Base-by-base conservation (phyloP, 2,329 filamentous ascomycete genomes). In the Sporothrix variecibatus region DNA sequence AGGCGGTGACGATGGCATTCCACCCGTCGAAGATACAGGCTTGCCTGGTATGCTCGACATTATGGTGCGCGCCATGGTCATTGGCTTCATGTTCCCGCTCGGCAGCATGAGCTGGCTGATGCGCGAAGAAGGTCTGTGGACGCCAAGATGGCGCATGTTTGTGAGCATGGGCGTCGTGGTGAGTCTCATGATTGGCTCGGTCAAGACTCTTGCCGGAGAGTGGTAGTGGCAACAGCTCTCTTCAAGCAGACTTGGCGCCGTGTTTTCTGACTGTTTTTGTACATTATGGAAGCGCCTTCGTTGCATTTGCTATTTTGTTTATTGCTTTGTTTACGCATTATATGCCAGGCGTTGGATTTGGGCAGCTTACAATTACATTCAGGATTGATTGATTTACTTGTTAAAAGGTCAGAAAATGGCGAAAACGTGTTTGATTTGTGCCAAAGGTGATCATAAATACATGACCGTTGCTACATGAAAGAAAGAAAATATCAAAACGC, bases 71-170 rank as follows among this genome's bases (percentile, higher is more conserved):
- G 96, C 95, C 4, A 94, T 96, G 82, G 85, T 97, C 75, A 93
- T 96, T 79, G 96, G 96, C 0, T 99, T 98, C 85, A 93, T 99
- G 81, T 98, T 95, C 90, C 96, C 96, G 3, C 82, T 98, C 11
- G 95, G 94, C 0, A 94, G 93, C 79, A 85, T 95, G 73, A 90
- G 92, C 71, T 98, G 95, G 94, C 85, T 97, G 69, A 88, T 95
- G 77, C 87, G 95, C 75, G 94, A 97, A 82, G 93, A 96, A 74
- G 94, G 93, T 0, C 91, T 98, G 75, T 97, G 94, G 90, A 93
- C 91, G 75, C 90, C 92, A 79, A 87, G 95, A 79, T 93, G 94
- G 85, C 91, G 94, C 81, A 89, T 97, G 78, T 95, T 95, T 78
- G 94, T 98, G 20, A 90, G 93, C 71, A 92, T 94, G 62, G 96